phyloP scores from a whole-genome alignment of 371 early-diverging fungal genomes.

The Actinomucor elegans region DNA sequence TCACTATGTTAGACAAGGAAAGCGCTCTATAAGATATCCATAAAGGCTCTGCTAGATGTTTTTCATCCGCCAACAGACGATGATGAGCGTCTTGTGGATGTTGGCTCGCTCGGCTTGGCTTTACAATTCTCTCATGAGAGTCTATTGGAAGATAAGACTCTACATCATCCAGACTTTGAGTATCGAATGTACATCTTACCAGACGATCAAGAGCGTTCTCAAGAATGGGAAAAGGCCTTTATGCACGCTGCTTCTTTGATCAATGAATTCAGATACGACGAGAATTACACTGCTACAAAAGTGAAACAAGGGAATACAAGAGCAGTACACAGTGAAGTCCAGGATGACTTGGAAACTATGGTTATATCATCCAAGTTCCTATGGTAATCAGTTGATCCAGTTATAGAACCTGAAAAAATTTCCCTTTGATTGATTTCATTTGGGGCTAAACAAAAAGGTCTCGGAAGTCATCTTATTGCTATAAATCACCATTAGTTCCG shows the following conservation, averaged over 20 bases:
- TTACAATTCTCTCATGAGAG: slow-evolving; percentile 37
- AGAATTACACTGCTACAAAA: slow-evolving; percentile 8
- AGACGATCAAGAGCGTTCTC: slow-evolving; percentile 23
- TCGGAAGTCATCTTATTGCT: too few relatives aligned
- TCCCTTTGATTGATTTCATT: neutral
- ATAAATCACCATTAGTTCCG: too few relatives aligned
- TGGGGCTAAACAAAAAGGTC: neutral
- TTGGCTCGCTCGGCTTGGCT: slow-evolving; percentile 40
- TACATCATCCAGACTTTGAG: slow-evolving; percentile 24
- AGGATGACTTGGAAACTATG: neutral
- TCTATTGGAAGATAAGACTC: slow-evolving; percentile 2
- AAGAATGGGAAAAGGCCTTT: slow-evolving; percentile 40
- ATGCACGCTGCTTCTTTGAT: slow-evolving; percentile 17
- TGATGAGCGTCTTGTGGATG: slow-evolving; percentile 47
- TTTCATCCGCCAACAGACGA: slow-evolving; percentile 43
- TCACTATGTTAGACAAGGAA: slow-evolving; percentile 22
- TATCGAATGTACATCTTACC: slow-evolving; percentile 49
- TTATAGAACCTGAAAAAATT: neutral
- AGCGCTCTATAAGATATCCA: slow-evolving; percentile 30
- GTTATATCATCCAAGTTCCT: slow-evolving; percentile 17
- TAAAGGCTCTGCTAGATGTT: slow-evolving; percentile 26
- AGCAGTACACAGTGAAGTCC: neutral
- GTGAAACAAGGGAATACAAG: neutral
- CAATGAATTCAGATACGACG: slow-evolving; percentile 17
- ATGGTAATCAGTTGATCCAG: slow-evolving; percentile 11